A percentile compares a stretch with the other conserved stretches of the same genome.
These are phyloP conservation scores for Aspergillus panamensis DNA, from an alignment of 495 filamentous ascomycete genomes.

Conservation along the genomic window DNA sequence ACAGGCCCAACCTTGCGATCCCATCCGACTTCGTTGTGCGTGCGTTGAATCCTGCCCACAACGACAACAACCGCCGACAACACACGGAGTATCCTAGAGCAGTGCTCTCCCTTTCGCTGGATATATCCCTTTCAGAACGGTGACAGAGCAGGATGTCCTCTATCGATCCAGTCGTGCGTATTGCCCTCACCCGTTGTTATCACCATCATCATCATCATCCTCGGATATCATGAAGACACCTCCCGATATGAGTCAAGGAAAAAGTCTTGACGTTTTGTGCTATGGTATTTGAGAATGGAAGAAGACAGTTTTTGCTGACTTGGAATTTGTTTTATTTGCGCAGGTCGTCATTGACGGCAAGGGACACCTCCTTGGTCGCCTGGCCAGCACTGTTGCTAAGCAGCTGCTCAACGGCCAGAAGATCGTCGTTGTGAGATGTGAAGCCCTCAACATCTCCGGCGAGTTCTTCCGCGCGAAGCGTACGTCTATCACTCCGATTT, in stretches of 20 bases:
- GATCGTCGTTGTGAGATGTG: conserved; percentile 98
- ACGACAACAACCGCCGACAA: conserved; percentile 53
- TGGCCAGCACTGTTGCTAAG: conserved; percentile 98
- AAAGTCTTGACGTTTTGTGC: too few relatives aligned
- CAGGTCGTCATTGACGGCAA: conserved; percentile 99
- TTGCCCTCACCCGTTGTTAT: conserved; percentile 10
- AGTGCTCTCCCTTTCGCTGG: conserved; percentile 36
- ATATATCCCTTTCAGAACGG: conserved; percentile 41
- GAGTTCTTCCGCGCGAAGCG: conserved; percentile 99
- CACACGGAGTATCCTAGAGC: conserved; percentile 43
- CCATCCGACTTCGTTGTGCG: conserved; percentile 48
- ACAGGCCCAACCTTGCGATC: conserved; percentile 32
- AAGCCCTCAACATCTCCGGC: conserved; percentile 99
- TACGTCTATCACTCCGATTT: conserved; percentile 56
- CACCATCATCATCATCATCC: conserved; percentile 1
- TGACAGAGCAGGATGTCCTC: conserved; percentile 85
- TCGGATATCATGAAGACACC: conserved; percentile 13
- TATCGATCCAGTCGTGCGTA: conserved; percentile 94
- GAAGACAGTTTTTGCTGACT: conserved; percentile 24
- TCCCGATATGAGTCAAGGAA: background rate
- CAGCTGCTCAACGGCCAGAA: conserved; percentile 99
- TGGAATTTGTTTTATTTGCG: conserved; percentile 22
- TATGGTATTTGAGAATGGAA: conserved; percentile 1
- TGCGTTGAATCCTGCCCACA: conserved; percentile 44
- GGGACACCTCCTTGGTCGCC: conserved; percentile 98